Evolutionary conservation across 177 flowering plant genomes (phyloP), one percentile per base, ranked within the genome.

Genomic region (Telopea speciosissima): DNA sequence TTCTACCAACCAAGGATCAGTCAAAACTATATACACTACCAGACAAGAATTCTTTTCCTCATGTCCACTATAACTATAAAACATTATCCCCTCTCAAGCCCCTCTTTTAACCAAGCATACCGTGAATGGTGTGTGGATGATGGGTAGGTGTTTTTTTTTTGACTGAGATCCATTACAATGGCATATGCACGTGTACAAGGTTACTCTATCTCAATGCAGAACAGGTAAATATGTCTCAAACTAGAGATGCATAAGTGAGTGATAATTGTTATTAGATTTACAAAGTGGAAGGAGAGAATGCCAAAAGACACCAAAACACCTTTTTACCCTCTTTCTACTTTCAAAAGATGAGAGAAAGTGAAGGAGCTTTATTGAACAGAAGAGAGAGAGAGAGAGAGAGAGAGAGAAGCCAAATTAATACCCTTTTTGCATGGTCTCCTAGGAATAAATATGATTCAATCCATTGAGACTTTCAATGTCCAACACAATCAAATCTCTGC

Each of bases 321-420:
- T 58, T 58, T 58, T 58, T 58, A 58, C 23, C 61, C 23, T 58
- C 40, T n/a, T 16, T 58, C 61, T 58, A 7, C 61, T 16, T 58
- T 58, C 61, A 58, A 58, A 58, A 36, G 40, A n/a, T 54, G 59
- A 58, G 23, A n/a, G 1, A 4, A 58, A 58, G 0, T 24, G 23
- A n/a, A 4, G 61, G 23, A n/a, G 22, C n/a, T 19, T 58, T 28
- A 28, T 28, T 19, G 61, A 56, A 36, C 40, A 56, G 21, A 56
- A n/a, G n/a, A 58, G 61, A 58, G n/a, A n/a, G 59, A 58, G n/a
- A n/a, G n/a, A 58, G 61, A n/a, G n/a, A 58, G 61, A n/a, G n/a
- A 58, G 61, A 58, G n/a, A n/a, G 59, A 58, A 58, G 61, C 61
- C 61, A 58, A 58, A n/a, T n/a, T n/a, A n/a, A 58, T 21, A 19